A percentile compares a stretch with the other conserved stretches of the same genome.
These are phyloP conservation scores for Bipolaris oryzae DNA, from an alignment of 2,329 filamentous ascomycete species.

Conservation along the genomic window DNA sequence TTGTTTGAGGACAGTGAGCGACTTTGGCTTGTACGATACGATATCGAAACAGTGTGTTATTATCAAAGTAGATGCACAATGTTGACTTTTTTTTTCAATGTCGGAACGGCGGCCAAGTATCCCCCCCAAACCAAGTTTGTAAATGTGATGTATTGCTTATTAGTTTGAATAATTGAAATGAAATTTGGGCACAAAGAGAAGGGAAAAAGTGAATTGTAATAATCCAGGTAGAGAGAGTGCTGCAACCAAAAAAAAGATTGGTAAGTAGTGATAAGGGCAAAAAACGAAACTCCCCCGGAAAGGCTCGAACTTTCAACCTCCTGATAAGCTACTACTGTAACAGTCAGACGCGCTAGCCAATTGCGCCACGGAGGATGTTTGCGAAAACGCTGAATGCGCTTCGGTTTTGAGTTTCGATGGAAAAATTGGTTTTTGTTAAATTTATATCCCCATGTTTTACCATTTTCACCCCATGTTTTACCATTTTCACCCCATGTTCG, in stretches of 20 bases:
- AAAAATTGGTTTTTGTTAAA: not conserved
- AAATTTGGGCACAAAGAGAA: not conserved
- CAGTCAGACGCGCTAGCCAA: slow-evolving; percentile 67
- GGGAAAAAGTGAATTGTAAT: not conserved
- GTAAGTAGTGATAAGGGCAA: not conserved
- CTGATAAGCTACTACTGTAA: slow-evolving; percentile 47
- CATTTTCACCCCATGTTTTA: fast-evolving
- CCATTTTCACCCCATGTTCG: fast-evolving
- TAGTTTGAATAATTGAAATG: no score
- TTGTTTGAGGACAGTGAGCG: slow-evolving; percentile 41
- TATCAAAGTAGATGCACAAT: slow-evolving; percentile 39
- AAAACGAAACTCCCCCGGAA: slow-evolving; percentile 31
- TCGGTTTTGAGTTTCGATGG: slow-evolving; percentile 19
- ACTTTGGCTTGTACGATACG: slow-evolving; percentile 47
- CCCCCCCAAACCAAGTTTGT: no score
- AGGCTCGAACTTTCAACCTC: slow-evolving; percentile 39
- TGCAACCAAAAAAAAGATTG: no score
- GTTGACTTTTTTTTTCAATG: slow-evolving; percentile 19
- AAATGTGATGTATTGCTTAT: no score
- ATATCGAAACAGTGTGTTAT: slow-evolving; percentile 44
- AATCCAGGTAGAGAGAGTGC: no score
- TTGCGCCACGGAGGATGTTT: slow-evolving; percentile 49
- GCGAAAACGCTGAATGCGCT: slow-evolving; percentile 12
- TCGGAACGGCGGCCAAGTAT: not conserved
- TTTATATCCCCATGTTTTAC: not conserved